A percentile compares a stretch with the other conserved stretches of the same genome.
Evolutionary conservation across 371 early-diverging fungal species (phyloP).

Genomic region (Mucor saturninus): DNA sequence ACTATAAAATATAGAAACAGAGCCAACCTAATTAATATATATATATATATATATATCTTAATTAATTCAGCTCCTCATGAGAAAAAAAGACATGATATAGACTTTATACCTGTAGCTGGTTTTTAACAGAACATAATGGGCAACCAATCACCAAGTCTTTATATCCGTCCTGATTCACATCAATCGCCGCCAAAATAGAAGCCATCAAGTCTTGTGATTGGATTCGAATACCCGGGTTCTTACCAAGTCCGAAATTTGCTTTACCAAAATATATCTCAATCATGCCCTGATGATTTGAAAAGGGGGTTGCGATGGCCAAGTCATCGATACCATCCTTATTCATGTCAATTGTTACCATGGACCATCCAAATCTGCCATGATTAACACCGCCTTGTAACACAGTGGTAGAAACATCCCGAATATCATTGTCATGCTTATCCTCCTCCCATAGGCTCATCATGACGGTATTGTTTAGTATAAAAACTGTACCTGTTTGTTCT

Average conservation of each 20-base stretch:
- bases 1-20: slow-evolving; percentile 32
- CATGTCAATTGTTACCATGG: slow-evolving; percentile 75
- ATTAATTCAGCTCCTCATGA: too few species aligned
- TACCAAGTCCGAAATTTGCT: slow-evolving; percentile 46
- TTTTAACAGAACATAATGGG: slow-evolving; percentile 53
- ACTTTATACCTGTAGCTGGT: slow-evolving; percentile 43
- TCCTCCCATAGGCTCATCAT: slow-evolving; percentile 2
- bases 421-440: slow-evolving; percentile 15
- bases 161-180: slow-evolving; percentile 71
- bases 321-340: slow-evolving; percentile 90
- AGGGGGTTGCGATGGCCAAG: slow-evolving; percentile 80
- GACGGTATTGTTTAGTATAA: slow-evolving; percentile 38
- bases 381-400: slow-evolving; percentile 33
- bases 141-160: slow-evolving; percentile 75
- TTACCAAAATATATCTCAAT: slow-evolving; percentile 80
- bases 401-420: slow-evolving; percentile 35
- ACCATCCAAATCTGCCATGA: slow-evolving; percentile 77
- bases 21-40: slow-evolving; percentile 30
- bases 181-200: slow-evolving; percentile 57
- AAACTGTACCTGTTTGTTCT: slow-evolving; percentile 68
- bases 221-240: slow-evolving; percentile 50
- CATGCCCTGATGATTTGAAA: slow-evolving; percentile 38
- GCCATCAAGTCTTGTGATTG: slow-evolving; percentile 55
- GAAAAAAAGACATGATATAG: too few species aligned
- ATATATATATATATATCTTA: too few species aligned